These are phyloP conservation scores for Bacterosira constricta DNA, from an alignment of 108 stramenopile genomes.

Conservation along the genomic window DNA sequence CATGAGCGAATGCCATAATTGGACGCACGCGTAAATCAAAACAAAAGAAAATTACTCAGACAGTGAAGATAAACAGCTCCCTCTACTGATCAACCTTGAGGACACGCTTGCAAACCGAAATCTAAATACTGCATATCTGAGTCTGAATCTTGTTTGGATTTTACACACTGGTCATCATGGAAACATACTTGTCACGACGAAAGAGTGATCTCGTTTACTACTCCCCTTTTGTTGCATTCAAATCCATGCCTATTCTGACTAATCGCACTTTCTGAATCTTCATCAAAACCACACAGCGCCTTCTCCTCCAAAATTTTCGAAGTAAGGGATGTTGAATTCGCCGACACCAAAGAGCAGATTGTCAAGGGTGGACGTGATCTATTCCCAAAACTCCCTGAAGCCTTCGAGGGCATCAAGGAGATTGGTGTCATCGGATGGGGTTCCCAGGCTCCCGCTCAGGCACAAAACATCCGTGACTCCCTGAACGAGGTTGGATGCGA, in stretches of 20 bases:
- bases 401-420: slow-evolving; percentile 95
- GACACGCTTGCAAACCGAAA: slow-evolving; percentile 54
- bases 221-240: background rate
- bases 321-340: slow-evolving; percentile 82
- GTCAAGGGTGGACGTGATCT: slow-evolving; percentile 98
- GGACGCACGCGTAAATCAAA: too few species aligned
- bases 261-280: background rate
- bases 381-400: slow-evolving; percentile 91
- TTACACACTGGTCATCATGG: too few species aligned
- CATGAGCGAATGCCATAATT: too few species aligned
- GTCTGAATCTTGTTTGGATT: slow-evolving; percentile 24
- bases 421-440: slow-evolving; percentile 99
- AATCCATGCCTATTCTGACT: too few species aligned
- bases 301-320: slow-evolving; percentile 92
- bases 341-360: slow-evolving; percentile 93
- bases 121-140: slow-evolving; percentile 49
- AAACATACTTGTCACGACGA: too few species aligned
- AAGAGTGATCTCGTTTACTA: too few species aligned
- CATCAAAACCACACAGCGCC: slow-evolving; percentile 6
- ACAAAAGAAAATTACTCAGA: too few species aligned
- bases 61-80: slow-evolving; percentile 48
- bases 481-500: slow-evolving; percentile 81
- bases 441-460: slow-evolving; percentile 98
- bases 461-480: slow-evolving; percentile 94
- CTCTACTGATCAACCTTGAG: slow-evolving; percentile 49